Evolutionary conservation across 768 basidiomycete genomes (phyloP), one percentile per base, ranked within the genome.

Genomic region (Mycena vulgaris): DNA sequence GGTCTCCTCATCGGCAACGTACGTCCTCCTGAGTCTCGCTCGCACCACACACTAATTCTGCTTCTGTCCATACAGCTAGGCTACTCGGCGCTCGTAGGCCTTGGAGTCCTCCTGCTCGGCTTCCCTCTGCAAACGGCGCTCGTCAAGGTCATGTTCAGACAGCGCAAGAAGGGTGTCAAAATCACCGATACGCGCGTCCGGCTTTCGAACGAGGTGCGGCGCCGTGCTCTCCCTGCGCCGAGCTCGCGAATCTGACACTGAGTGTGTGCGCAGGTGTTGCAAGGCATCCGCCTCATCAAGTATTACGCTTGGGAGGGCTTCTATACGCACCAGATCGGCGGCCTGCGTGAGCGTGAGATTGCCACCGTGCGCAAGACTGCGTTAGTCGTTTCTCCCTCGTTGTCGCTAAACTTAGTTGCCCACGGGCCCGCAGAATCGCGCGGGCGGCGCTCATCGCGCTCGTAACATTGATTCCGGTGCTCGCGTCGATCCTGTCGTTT

Each of bases 121-220:
- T 87, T 91, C 70, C 92, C 92, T 0, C 68, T 92, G 4, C 90
- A 93, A 75, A 76, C 86, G 30, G 35, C 87, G 25, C 81, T 91
- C 25, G 87, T 89, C 31, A 74, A 78, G 47, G 80, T 86, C 48
- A 87, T 92, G 83, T 87, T 89, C 74, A 75, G 71, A 14, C 88
- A 89, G 68, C 84, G 87, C 39, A 81, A 82, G 64, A 89, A 88
- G 72, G 88, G 87, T 27, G 87, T 93, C 55, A 85, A 88, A 71
- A 85, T 92, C 66, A 92, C 92, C 7, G 93, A 94, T 73, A 83
- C 83, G 56, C 87, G 93, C 16, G 89, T 93, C 16, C 81, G 91
- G 19, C 82, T 93, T 27, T 86, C 89, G 1, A 90, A 87, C 0
- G 93, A 93, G 79, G 85, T 87, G 37, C 21, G 75, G 10, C 45